Evolutionary conservation across 257 asterid species (phyloP), one percentile per base, ranked within the genome.

Genomic region (Galeopsis tetrahit): DNA sequence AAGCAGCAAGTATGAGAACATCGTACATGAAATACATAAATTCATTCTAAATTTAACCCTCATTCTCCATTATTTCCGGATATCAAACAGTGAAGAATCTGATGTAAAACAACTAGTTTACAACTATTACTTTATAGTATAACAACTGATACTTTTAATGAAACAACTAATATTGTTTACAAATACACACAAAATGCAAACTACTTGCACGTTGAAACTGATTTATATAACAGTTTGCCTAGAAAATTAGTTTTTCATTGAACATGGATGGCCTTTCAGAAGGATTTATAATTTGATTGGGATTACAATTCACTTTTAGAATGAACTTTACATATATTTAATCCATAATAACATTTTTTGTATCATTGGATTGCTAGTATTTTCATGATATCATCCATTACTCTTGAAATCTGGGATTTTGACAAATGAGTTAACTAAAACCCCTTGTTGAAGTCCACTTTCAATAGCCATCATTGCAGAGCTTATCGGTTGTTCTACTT

Each of bases 1-100:
- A 75, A 70, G 71, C 70, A 70, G 38, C 36, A 70, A 69, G 15
- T 43, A 63, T 73, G 63, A 82, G 69, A 58, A 28, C 59, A 49
- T 55, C n/a, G 58, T 62, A 44, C 58, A 15, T 34, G n/a, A 66
- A 21, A 53, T 13, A 57, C 7, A 35, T 10, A 6, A 28, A 36
- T 73, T 39, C 38, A 35, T 39, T 32, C 71, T 10, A 42, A 53
- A 34, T 44, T 36, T 33, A 28, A 68, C 43, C 14, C 2, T 10
- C 52, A 11, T 17, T 67, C 49, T 13, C 2, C 7, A 2, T 38
- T 32, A 40, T 10, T 38, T 53, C 40, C n/a, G 1, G 14, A 55
- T 17, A 38, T 7, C 43, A 15, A 3, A 17, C 11, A 35, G 11
- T 70, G 71, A 17, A 51, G 36, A 49, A 7, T 35, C 59, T 13